phyloP scores from a whole-genome alignment of 495 filamentous ascomycete species.

The Podospora comata region DNA sequence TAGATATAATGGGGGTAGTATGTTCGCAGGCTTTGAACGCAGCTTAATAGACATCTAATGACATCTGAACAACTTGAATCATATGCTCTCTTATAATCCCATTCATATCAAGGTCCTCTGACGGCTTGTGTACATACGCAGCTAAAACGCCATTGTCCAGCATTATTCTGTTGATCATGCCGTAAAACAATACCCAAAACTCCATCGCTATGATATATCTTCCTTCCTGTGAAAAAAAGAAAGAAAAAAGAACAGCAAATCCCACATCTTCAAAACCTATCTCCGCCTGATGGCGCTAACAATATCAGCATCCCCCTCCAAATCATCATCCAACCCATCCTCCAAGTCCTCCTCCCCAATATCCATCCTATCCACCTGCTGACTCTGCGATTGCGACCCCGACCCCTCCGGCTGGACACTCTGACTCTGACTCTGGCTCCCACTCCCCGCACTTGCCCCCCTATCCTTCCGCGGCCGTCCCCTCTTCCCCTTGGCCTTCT shows the following conservation, averaged over 20 bases:
- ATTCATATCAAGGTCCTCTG: not conserved
- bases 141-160: not conserved
- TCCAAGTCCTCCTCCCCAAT: conserved; percentile 35
- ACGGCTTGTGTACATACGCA: not conserved
- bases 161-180: not conserved
- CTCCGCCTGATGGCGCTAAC: conserved; percentile 25
- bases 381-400: not conserved
- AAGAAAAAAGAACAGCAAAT: not conserved
- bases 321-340: conserved; percentile 33
- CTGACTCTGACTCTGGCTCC: conserved; percentile 5
- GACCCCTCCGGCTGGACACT: not conserved
- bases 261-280: not conserved
- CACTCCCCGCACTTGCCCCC: conserved; percentile 6
- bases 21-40: too few species aligned
- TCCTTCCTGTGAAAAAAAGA: too few species aligned
- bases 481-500: not conserved
- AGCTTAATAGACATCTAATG: too few species aligned
- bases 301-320: conserved; percentile 31
- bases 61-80: too few species aligned
- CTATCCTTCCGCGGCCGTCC: conserved; percentile 6
- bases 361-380: conserved; percentile 11
- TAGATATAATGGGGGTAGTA: too few species aligned
- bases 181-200: not conserved
- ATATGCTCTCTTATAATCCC: too few species aligned
- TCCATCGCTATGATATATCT: not conserved